phyloP scores from a whole-genome alignment of 768 basidiomycete species.

The Rhizopogon salebrosus region DNA sequence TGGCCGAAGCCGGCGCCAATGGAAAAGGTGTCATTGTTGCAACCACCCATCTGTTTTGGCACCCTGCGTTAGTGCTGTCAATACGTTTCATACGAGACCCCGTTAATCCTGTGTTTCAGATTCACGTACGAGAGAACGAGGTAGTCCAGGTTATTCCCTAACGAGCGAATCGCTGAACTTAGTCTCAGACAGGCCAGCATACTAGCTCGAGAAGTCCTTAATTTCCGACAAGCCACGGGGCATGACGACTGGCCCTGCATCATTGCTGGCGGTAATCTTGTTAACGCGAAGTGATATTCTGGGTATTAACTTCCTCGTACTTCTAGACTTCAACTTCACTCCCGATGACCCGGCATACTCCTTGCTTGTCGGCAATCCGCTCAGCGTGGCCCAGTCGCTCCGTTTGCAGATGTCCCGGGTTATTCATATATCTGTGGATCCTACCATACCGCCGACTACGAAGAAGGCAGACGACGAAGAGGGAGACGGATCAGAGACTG shows the following conservation, averaged over 20 bases:
- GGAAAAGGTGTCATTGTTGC: conserved; percentile 64
- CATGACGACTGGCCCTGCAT: conserved; percentile 68
- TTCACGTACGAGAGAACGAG: conserved; percentile 80
- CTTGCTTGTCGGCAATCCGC: conserved; percentile 56
- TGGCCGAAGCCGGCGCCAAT: conserved; percentile 39
- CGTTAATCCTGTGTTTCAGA: not conserved
- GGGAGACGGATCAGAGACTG: conserved; percentile 35
- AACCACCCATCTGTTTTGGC: conserved; percentile 96
- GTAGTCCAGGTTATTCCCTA: conserved; percentile 24
- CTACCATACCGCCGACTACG: conserved; percentile 35
- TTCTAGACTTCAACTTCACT: conserved; percentile 82
- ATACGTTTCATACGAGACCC: not conserved
- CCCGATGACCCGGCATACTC: conserved; percentile 83
- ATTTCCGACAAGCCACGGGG: conserved; percentile 45
- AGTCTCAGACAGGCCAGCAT: conserved; percentile 67
- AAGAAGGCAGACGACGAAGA: conserved; percentile 26
- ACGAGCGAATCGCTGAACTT: not conserved
- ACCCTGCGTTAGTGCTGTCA: conserved; percentile 60
- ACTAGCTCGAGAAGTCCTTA: conserved; percentile 56
- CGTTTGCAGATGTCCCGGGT: conserved; percentile 59
- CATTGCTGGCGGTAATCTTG: conserved; percentile 68
- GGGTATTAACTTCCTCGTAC: not conserved
- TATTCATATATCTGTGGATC: conserved; percentile 67
- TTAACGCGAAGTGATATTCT: not conserved
- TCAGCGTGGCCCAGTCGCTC: conserved; percentile 51